Conservation (phyloP, 176 grass and related monocot genomes). For the Rhynchospora breviuscula region DNA sequence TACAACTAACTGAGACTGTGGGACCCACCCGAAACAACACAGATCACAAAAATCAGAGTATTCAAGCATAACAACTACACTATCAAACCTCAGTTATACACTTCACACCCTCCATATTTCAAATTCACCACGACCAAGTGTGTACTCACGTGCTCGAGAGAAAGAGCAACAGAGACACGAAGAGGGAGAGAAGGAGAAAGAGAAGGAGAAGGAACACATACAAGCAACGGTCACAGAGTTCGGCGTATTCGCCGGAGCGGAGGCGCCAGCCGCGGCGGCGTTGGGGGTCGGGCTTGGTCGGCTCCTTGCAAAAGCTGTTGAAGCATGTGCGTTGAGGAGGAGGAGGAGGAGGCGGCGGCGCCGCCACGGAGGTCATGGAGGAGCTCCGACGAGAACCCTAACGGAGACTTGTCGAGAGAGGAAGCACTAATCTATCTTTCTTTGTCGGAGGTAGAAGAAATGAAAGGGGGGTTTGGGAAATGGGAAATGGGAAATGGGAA, state of each 20-base stretch:
- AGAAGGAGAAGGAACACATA: conserved; percentile 41
- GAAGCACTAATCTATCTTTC: background rate
- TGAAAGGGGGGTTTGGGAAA: conserved; percentile 4
- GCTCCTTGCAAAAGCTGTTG: conserved; percentile 93
- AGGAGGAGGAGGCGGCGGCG: conserved; percentile 24
- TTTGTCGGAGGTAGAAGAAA: conserved; percentile 4
- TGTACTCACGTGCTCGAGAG: background rate
- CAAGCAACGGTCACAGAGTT: conserved; percentile 93
- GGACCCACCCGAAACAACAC: conserved; percentile 15
- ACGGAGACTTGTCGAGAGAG: background rate
- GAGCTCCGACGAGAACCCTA: conserved; percentile 29
- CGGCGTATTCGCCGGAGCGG: conserved; percentile 60
- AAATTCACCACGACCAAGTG: background rate
- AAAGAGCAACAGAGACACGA: background rate
- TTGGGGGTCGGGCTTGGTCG: conserved; percentile 35
- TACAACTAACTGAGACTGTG: background rate
- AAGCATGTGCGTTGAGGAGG: conserved; percentile 69
- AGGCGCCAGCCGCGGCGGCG: conserved; percentile 76
- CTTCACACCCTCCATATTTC: background rate
- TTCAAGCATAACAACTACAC: background rate
- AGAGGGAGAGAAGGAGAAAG: too few relatives aligned
- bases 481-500: background rate
- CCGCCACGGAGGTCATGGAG: background rate
- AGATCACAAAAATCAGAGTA: conserved; percentile 14
- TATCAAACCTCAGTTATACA: background rate